Conservation (phyloP, 257 asterid species). For the Ophiorrhiza pumila region DNA sequence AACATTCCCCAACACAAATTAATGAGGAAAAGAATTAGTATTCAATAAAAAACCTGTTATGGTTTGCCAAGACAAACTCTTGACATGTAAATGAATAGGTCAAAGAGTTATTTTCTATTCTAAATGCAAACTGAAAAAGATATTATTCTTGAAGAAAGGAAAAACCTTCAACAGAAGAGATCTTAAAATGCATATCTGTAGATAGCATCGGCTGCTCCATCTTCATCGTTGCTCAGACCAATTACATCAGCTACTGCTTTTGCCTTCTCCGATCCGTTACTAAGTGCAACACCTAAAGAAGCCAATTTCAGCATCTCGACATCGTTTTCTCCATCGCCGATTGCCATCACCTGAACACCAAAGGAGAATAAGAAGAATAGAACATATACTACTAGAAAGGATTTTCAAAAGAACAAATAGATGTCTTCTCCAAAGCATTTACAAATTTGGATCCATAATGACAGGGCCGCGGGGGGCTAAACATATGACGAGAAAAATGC, state of each 20-base stretch:
- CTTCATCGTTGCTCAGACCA: conserved; percentile 88
- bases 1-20: background rate
- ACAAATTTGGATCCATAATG: background rate
- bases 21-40: background rate
- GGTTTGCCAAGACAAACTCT: background rate
- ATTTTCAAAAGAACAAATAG: background rate
- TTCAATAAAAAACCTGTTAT: background rate
- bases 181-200: conserved; percentile 81
- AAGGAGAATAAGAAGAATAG: background rate
- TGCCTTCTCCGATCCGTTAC: conserved; percentile 90
- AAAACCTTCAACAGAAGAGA: background rate
- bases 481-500: background rate
- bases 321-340: conserved; percentile 98
- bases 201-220: conserved; percentile 96
- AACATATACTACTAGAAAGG: background rate
- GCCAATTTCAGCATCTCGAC: conserved; percentile 96
- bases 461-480: background rate
- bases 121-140: background rate
- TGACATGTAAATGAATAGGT: background rate
- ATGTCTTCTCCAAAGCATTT: background rate
- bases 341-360: conserved; percentile 72
- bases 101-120: background rate
- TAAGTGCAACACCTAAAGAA: conserved; percentile 80
- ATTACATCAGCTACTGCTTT: conserved; percentile 81
- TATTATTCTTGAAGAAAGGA: background rate